Percentiles rank a stretch among this genome's conserved stretches.
Conservation (phyloP, 192 early-diverging fungal genomes). For the Backusella westeae region DNA sequence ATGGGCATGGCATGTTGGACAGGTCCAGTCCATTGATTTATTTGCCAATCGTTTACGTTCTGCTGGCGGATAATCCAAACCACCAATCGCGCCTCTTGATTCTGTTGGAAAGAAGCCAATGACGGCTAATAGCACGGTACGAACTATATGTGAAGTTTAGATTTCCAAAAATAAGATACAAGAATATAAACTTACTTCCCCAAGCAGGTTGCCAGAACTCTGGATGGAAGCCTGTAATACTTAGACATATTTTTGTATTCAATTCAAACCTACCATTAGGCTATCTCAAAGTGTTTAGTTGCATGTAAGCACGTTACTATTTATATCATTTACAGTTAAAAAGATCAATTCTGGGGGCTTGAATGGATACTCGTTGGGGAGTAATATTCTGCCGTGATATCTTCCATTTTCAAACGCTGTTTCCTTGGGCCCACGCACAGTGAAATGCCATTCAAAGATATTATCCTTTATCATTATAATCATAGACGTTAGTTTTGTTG, state of each 20-base stretch:
- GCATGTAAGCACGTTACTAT: no score
- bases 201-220: slow-evolving; percentile 97
- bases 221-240: slow-evolving; percentile 91
- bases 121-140: slow-evolving; percentile 84
- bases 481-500: not conserved
- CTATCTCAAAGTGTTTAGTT: slow-evolving; percentile 10
- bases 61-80: slow-evolving; percentile 66
- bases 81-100: slow-evolving; percentile 79
- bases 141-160: slow-evolving; percentile 43
- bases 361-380: slow-evolving; percentile 97
- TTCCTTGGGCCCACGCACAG: slow-evolving; percentile 81
- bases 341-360: slow-evolving; percentile 81
- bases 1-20: slow-evolving; percentile 29
- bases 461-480: slow-evolving; percentile 56
- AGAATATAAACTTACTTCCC: slow-evolving; percentile 60
- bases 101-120: slow-evolving; percentile 89
- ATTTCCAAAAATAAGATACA: not conserved
- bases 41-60: slow-evolving; percentile 63
- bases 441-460: slow-evolving; percentile 98
- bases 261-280: slow-evolving; percentile 89
- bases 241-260: slow-evolving; percentile 92
- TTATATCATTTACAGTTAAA: slow-evolving; percentile 52
- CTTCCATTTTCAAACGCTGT: slow-evolving; percentile 85
- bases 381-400: slow-evolving; percentile 90
- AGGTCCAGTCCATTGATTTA: slow-evolving; percentile 40